phyloP scores from a whole-genome alignment of 768 basidiomycete genomes.

The Paxillus rubicundulus region DNA sequence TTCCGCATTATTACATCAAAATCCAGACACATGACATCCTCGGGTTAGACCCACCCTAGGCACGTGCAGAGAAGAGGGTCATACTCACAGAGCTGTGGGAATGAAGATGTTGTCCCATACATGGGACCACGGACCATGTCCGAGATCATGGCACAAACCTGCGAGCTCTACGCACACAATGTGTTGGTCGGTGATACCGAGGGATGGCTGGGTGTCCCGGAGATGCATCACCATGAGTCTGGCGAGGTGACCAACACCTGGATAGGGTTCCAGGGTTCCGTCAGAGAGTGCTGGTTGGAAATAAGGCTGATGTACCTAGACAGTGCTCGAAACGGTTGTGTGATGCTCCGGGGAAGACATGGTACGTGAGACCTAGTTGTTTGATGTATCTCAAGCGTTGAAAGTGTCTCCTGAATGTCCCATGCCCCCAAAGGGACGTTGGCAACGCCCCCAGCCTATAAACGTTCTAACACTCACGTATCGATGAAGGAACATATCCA shows the following conservation, averaged over 20 bases:
- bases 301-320: slow-evolving; percentile 50
- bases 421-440: background rate
- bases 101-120: slow-evolving; percentile 80
- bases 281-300: background rate
- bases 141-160: slow-evolving; percentile 81
- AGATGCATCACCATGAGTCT: slow-evolving; percentile 61
- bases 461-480: slow-evolving; percentile 44
- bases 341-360: slow-evolving; percentile 74
- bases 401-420: slow-evolving; percentile 56
- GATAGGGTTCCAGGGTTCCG: slow-evolving; percentile 1
- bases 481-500: slow-evolving; percentile 57
- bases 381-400: slow-evolving; percentile 76
- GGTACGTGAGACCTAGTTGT: slow-evolving; percentile 74
- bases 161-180: slow-evolving; percentile 76
- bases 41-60: background rate
- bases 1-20: background rate
- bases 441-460: background rate
- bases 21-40: background rate
- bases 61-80: background rate
- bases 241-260: slow-evolving; percentile 76
- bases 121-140: slow-evolving; percentile 85
- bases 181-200: slow-evolving; percentile 69
- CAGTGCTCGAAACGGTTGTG: slow-evolving; percentile 86
- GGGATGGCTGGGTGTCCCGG: slow-evolving; percentile 52
- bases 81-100: slow-evolving; percentile 58